Base-by-base conservation (phyloP, 768 basidiomycete species). In the Suillus lakei region DNA sequence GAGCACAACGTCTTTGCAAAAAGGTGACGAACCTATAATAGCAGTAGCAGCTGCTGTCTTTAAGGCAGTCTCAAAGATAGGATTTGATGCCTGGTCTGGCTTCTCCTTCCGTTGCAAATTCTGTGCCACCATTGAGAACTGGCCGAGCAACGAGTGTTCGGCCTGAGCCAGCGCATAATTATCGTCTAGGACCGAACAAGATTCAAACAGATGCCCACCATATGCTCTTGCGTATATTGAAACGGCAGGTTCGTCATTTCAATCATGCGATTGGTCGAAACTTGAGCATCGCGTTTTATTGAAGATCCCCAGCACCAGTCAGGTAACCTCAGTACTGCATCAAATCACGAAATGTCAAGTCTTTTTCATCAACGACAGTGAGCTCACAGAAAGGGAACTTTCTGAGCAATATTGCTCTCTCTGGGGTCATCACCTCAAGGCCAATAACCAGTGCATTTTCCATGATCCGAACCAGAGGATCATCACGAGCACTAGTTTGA, bases 101-200 rank as follows among this genome's bases (percentile, higher is more conserved):
- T 54, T 26, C n/a, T 68, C 46, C 68, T 72, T 71, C 1, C 68
- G 68, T 18, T 32, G 39, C 18, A 71, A 51, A 38, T 64, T 66
- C 1, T 71, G 59, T 5, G 61, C 38, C 21, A 69, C 66, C 70
- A 71, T 70, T 0, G 61, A 62, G 16, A 15, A n/a, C 30, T 13
- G 65, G 16, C 5, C 16, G 5, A 15, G 18, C 15, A 23, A 13
- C 16, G 18, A 61, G 18, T 26, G 21, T 15, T 36, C 21, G 12
- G 8, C 23, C 56, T 58, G 5, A 1, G 9, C 7, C 1, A 38
- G 8, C 13, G 16, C 8, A 2, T 0, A 1, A 26, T 39, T 15
- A 58, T 26, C 4, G 4, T 16, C 2, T 23, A 8, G 10, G 4
- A 23, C 34, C 6, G 8, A 38, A 23, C 15, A 4, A 18, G 23